Base-by-base conservation (phyloP, 2,329 filamentous ascomycete species). In the Neopestalotiopsis rosae region DNA sequence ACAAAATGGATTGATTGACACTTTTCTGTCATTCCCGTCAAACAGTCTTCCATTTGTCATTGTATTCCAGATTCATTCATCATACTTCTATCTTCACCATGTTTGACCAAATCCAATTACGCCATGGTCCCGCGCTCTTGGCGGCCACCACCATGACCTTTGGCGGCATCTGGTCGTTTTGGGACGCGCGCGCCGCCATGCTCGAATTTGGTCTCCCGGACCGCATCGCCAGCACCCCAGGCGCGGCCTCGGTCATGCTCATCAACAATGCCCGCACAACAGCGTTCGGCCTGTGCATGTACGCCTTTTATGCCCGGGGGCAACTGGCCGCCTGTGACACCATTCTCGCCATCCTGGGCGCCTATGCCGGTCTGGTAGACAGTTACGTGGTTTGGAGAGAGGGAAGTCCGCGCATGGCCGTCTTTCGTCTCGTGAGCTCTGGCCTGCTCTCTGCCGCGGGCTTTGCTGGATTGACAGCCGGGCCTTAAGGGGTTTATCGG, bases 321-420 rank as follows among this genome's bases (percentile, higher is more conserved):
- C 69, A 76, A 17, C 49, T 71, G 3, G 69, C 57, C 0, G 68
- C 69, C 4, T 68, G 75, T 32, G 75, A 78, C 67, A 72, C 71
- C 14, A 58, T 74, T 30, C 61, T 78, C 69, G 72, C 75, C 1
- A 67, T 78, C 38, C 65, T 70, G 0, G 75, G 74, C 5, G 69
- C 70, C 14, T 77, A 76, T 61, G 71, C 68, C 3, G 75, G 76
- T 10, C 20, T 77, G 32, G 69, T 78, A 5, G 76, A 78, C 62
- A 72, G 73, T 30, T 75, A 69, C 14, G 68, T 77, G 14, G 73
- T 77, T 3, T 77, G 74, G 75, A 73, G 40, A 45, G 72, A 72
- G 69, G 74, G 74, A 40, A 62, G 40, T 24, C 34, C 34, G 17
- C 59, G 59, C 30, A 62, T 40, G 59, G 59, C 59, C n/a, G 10